Evolutionary conservation across 345 rosid genomes (phyloP).

Genomic region (Mangifera indica): DNA sequence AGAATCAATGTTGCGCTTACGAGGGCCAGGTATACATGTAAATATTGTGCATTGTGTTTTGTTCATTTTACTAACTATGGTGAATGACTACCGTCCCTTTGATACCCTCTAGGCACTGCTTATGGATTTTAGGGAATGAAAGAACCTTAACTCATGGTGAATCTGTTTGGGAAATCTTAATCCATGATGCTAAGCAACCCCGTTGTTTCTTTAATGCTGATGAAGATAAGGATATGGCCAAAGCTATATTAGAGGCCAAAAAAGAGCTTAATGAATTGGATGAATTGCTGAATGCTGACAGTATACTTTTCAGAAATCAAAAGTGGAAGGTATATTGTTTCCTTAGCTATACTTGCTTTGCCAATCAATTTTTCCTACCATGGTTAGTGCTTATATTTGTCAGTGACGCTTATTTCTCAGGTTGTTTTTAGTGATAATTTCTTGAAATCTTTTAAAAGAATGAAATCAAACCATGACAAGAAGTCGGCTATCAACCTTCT

Average conservation of each 20-base stretch:
- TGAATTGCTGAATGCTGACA: constrained; percentile 32
- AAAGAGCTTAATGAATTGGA: constrained; percentile 40
- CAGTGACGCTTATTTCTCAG: constrained; percentile 22
- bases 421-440: constrained; percentile 52
- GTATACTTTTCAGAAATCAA: constrained; percentile 34
- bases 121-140: constrained; percentile 32
- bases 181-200: constrained; percentile 24
- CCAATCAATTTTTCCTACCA: neutral
- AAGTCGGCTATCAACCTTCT: constrained; percentile 29
- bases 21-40: constrained; percentile 38
- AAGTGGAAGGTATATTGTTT: constrained; percentile 25
- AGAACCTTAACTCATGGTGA: constrained; percentile 18
- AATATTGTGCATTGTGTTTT: neutral
- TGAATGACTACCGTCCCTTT: neutral
- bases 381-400: neutral
- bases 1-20: constrained; percentile 47
- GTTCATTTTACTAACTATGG: neutral
- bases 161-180: constrained; percentile 25
- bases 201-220: constrained; percentile 25
- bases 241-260: constrained; percentile 32
- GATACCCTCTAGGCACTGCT: constrained; percentile 23
- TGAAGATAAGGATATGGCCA: constrained; percentile 36
- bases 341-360: neutral
- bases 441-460: constrained; percentile 43
- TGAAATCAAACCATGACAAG: constrained; percentile 28